These are phyloP conservation scores for Chaetomiaceae sp. DNA, from an alignment of 2,329 filamentous ascomycete species.

Conservation along the genomic window DNA sequence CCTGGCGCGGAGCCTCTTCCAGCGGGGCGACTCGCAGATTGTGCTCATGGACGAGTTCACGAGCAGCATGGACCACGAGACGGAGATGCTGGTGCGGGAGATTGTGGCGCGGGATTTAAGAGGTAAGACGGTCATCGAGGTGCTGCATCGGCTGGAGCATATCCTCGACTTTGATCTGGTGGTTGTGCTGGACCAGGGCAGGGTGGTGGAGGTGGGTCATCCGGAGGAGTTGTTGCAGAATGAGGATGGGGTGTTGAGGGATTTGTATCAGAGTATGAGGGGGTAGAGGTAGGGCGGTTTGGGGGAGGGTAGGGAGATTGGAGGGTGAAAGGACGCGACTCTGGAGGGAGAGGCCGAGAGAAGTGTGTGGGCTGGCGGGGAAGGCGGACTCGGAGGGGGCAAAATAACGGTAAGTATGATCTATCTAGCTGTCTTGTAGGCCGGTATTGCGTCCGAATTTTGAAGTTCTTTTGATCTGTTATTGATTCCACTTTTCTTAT, in stretches of 20 bases:
- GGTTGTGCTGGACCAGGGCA: slow-evolving; percentile 9
- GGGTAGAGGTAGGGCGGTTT: too few relatives aligned
- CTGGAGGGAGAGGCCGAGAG: too few relatives aligned
- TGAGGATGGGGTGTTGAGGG: slow-evolving; percentile 10
- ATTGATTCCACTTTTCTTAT: too few relatives aligned
- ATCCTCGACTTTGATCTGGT: slow-evolving; percentile 18
- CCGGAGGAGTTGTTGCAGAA: slow-evolving; percentile 10
- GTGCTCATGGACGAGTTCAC: slow-evolving; percentile 21
- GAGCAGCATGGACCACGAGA: slow-evolving; percentile 18
- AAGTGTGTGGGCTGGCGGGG: too few relatives aligned
- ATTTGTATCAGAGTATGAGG: slow-evolving; percentile 16
- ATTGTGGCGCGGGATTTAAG: slow-evolving; percentile 14
- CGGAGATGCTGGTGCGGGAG: slow-evolving; percentile 13
- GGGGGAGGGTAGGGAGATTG: too few relatives aligned
- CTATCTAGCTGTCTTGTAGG: too few relatives aligned
- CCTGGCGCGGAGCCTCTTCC: slow-evolving; percentile 14
- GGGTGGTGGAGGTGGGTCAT: slow-evolving; percentile 7
- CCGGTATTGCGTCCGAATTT: too few relatives aligned
- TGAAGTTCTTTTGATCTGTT: too few relatives aligned
- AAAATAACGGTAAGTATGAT: too few relatives aligned
- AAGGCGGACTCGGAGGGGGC: too few relatives aligned
- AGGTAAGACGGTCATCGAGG: slow-evolving; percentile 13
- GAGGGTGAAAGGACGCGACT: too few relatives aligned
- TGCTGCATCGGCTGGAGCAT: slow-evolving; percentile 18
- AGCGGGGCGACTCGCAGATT: slow-evolving; percentile 8